These are phyloP conservation scores for Lepiota venenata DNA, from an alignment of 768 basidiomycete genomes.

Conservation along the genomic window DNA sequence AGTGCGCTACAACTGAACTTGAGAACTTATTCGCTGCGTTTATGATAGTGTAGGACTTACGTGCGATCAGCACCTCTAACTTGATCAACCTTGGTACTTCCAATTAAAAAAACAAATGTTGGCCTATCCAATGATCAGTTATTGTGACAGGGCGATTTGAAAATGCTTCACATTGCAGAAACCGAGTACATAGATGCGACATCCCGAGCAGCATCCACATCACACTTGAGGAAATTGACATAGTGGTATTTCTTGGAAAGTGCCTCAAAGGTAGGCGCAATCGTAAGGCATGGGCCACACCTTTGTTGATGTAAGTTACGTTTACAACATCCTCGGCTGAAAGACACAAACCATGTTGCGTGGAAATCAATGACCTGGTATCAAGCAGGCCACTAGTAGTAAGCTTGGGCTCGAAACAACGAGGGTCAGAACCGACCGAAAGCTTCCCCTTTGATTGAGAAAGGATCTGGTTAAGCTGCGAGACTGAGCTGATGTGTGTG, in stretches of 20 bases:
- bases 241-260: conserved; percentile 63
- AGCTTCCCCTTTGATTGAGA: conserved; percentile 59
- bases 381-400: conserved; percentile 3
- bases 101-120: conserved; percentile 77
- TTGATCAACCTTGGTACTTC: conserved; percentile 61
- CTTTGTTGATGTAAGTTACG: conserved; percentile 30
- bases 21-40: background rate
- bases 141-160: background rate
- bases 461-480: conserved; percentile 59
- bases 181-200: conserved; percentile 63
- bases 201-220: conserved; percentile 69
- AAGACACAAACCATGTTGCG: conserved; percentile 64
- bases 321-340: background rate
- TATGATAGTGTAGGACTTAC: conserved; percentile 35
- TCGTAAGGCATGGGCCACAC: conserved; percentile 86
- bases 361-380: conserved; percentile 89
- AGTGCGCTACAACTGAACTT: conserved; percentile 46
- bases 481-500: conserved; percentile 58
- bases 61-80: conserved; percentile 67
- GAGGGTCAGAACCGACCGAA: conserved; percentile 38
- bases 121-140: conserved; percentile 49
- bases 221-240: conserved; percentile 84
- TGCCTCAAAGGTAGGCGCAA: conserved; percentile 72
- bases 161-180: conserved; percentile 61
- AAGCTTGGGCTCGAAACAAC: background rate